These are phyloP conservation scores for Colletotrichum cuscutae DNA, from an alignment of 2,329 filamentous ascomycete genomes.

Conservation along the genomic window DNA sequence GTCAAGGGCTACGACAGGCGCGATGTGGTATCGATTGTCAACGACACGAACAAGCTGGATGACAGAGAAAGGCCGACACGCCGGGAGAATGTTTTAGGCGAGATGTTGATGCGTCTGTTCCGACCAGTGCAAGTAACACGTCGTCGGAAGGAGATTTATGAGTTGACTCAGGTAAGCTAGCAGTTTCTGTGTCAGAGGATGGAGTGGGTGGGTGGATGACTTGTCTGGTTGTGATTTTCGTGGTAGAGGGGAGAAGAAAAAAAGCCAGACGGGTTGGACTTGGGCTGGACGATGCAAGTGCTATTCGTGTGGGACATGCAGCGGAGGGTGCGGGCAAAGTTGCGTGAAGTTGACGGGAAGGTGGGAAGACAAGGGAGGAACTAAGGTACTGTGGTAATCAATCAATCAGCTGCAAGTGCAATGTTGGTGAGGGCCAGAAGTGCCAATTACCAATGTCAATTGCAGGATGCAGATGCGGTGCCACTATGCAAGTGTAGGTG, in stretches of 20 bases:
- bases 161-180: conserved; percentile 16
- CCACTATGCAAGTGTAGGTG: neutral
- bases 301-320: neutral
- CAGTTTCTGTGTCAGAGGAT: conserved; percentile 13
- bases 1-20: neutral
- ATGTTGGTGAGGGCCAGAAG: neutral
- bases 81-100: neutral
- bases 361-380: neutral
- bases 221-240: neutral
- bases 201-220: neutral
- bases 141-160: neutral
- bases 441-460: neutral
- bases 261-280: neutral
- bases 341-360: neutral
- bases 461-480: neutral
- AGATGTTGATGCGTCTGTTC: neutral
- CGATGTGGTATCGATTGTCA: neutral
- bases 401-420: neutral
- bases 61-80: neutral
- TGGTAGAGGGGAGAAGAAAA: neutral
- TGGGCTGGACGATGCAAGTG: neutral
- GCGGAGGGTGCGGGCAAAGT: neutral
- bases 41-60: neutral
- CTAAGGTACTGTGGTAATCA: neutral
- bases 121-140: neutral